Conservation (phyloP, 2,329 filamentous ascomycete species). For the Niveomyces coronatus region DNA sequence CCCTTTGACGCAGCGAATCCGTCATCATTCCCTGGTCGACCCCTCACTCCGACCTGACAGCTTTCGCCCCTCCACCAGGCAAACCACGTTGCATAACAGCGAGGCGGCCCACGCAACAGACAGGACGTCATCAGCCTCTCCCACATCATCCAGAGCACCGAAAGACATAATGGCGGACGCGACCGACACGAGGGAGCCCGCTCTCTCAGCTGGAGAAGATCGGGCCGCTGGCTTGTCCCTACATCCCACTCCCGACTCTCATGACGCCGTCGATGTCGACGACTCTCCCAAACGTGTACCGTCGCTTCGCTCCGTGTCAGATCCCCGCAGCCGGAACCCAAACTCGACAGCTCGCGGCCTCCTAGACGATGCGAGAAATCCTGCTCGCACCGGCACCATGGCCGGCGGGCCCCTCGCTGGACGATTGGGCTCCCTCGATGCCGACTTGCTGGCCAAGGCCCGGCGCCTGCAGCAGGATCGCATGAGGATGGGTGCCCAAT, state of each 20-base stretch:
- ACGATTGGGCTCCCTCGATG: conserved; percentile 23
- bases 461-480: conserved; percentile 36
- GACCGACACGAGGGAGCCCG: not conserved
- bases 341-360: conserved; percentile 80
- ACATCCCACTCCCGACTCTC: not conserved
- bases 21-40: not conserved
- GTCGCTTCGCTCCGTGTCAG: conserved; percentile 49
- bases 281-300: conserved; percentile 42
- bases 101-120: too few species aligned
- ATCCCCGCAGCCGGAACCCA: conserved; percentile 56
- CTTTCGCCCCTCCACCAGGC: not conserved
- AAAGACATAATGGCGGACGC: conserved; percentile 4
- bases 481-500: conserved; percentile 32
- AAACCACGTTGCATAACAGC: not conserved
- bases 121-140: too few species aligned
- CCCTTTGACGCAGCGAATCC: not conserved
- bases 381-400: conserved; percentile 15
- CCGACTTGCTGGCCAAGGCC: conserved; percentile 37
- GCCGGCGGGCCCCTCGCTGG: conserved; percentile 27
- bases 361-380: conserved; percentile 54
- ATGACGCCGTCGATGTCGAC: conserved; percentile 9
- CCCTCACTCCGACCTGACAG: not conserved
- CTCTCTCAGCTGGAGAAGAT: conserved; percentile 1
- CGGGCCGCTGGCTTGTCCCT: not conserved
- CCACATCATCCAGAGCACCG: too few species aligned